Base-by-base conservation (phyloP, 306 rosid species). In the Fragaria vesca region DNA sequence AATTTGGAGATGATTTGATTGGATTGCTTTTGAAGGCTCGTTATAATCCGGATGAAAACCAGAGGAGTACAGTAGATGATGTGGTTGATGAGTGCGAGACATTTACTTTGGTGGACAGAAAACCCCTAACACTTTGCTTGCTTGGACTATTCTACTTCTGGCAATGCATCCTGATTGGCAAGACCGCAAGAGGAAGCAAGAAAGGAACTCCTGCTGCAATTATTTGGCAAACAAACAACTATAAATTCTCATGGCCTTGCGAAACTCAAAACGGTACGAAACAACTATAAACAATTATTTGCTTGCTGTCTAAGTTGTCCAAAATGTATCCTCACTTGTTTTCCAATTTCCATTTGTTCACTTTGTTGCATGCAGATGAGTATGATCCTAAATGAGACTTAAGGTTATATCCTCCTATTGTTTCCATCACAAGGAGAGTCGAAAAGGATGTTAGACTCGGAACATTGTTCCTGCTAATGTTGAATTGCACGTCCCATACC, bases 121-220 rank as follows among this genome's bases (percentile, higher is more conserved):
- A 57, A 57, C 38, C 18, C 12, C 66, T 34, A 60, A 61, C 28
- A 21, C 32, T n/a, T 9, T 57, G 13, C 63, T 57, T 8, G 63
- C 63, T 21, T 57, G 63, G 63, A 57, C 15, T 21, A 57, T 21
- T 12, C 21, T 57, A n/a, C 63, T 57, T 21, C 32, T 57, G 38
- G 66, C 66, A 61, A 15, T 61, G 13, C 66, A 61, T 61, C 34
- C 66, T 24, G 66, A 61, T 1, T 61, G 38, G 36, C 36, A 32
- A 32, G 36, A 32, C 36, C 36, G 66, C 66, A 61, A 61, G 66
- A 61, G 38, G 66, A 61, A 61, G 66, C 66, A 26, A 61, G 66
- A 28, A 26, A 8, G 13, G 38, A 61, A 61, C 38, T 61, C 12
- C 66, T 61, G 38, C 66, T 61, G 38, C 34, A 61, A 26, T 26